Evolutionary conservation across 2,329 filamentous ascomycete genomes (phyloP).

Genomic region (Fusarium camptoceras): DNA sequence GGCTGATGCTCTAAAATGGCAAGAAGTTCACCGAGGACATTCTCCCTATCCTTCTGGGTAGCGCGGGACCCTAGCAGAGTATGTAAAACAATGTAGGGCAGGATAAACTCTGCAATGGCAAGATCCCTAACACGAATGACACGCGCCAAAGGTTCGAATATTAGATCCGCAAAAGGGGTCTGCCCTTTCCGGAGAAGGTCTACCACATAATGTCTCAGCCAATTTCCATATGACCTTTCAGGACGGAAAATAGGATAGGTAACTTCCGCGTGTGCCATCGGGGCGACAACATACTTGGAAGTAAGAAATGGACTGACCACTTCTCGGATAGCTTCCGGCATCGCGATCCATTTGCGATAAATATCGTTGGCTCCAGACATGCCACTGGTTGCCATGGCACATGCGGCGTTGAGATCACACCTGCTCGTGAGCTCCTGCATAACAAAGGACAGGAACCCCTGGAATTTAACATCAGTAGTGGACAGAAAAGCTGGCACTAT

Average conservation of each 20-base stretch:
- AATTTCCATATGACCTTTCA: conserved; percentile 77
- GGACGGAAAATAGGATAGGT: conserved; percentile 83
- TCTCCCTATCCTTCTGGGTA: conserved; percentile 69
- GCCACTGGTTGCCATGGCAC: conserved; percentile 55
- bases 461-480: conserved; percentile 85
- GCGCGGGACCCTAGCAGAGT: conserved; percentile 77
- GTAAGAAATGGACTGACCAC: conserved; percentile 88
- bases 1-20: conserved; percentile 75
- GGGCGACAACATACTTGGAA: conserved; percentile 82
- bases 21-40: conserved; percentile 79
- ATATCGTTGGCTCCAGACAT: conserved; percentile 66
- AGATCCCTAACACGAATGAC: conserved; percentile 88
- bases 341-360: conserved; percentile 79
- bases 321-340: conserved; percentile 82
- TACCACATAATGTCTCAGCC: conserved; percentile 83
- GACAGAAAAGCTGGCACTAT: conserved; percentile 93
- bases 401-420: conserved; percentile 75
- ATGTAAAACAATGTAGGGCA: conserved; percentile 89
- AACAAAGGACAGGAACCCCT: conserved; percentile 91
- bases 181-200: conserved; percentile 85
- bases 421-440: conserved; percentile 92
- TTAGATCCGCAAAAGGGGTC: conserved; percentile 76
- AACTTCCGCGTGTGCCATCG: conserved; percentile 66
- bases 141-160: conserved; percentile 85
- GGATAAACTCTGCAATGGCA: conserved; percentile 85